Conservation (phyloP, 164 flowering plant species). For the Paratinospora sagittata region DNA sequence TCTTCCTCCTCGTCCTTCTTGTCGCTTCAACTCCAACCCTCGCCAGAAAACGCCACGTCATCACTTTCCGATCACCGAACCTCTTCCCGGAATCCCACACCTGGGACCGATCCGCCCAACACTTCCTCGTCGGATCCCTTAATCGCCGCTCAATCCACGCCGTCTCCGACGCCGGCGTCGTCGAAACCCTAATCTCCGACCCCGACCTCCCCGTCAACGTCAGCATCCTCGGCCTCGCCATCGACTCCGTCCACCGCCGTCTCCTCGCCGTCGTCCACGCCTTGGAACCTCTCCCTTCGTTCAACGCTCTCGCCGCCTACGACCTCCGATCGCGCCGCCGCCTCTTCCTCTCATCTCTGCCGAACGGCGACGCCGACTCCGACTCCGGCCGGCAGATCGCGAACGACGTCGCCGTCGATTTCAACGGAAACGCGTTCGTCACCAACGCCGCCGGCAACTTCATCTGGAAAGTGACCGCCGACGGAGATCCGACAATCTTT, state of each 20-base stretch:
- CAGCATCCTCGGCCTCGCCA: conserved; percentile 48
- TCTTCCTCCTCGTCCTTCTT: conserved; percentile 2
- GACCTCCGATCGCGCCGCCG: conserved; percentile 52
- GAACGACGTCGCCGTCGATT: conserved; percentile 67
- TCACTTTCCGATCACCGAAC: conserved; percentile 52
- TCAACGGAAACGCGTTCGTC: conserved; percentile 67
- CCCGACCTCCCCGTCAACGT: conserved; percentile 49
- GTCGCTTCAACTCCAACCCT: conserved; percentile 12
- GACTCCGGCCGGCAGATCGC: conserved; percentile 33
- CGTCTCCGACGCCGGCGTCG: conserved; percentile 74
- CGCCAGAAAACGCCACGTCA: conserved; percentile 41
- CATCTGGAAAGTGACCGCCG: conserved; percentile 59
- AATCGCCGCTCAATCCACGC: conserved; percentile 40
- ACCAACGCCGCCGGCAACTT: conserved; percentile 58
- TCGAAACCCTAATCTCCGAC: conserved; percentile 45
- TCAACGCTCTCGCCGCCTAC: conserved; percentile 73
- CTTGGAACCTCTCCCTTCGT: conserved; percentile 33
- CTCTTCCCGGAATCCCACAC: conserved; percentile 70
- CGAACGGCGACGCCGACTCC: conserved; percentile 9
- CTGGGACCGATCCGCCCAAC: conserved; percentile 62
- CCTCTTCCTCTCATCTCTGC: conserved; percentile 50
- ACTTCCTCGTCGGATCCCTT: conserved; percentile 63
- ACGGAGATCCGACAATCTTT: conserved; percentile 47
- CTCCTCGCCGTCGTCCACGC: conserved; percentile 62
- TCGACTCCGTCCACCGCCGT: conserved; percentile 46